phyloP scores from a whole-genome alignment of 2,329 filamentous ascomycete genomes.

The Calonectria hongkongensis region DNA sequence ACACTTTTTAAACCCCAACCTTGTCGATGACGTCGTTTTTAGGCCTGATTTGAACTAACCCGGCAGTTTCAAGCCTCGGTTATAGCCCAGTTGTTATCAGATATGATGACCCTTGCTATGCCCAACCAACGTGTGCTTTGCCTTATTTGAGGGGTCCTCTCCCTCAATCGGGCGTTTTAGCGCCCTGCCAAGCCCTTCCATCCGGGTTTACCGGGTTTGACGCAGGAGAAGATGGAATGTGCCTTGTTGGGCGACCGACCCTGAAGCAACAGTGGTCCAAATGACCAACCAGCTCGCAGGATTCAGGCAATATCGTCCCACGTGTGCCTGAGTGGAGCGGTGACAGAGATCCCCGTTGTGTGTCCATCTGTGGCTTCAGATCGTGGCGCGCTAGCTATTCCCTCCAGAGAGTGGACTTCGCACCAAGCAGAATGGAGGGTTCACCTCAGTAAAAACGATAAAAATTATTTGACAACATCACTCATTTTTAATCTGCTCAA shows the following conservation, averaged over 20 bases:
- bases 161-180: slow-evolving; percentile 10
- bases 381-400: background rate
- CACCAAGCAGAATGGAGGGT: background rate
- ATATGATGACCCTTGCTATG: background rate
- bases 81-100: background rate
- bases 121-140: background rate
- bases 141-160: background rate
- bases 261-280: background rate
- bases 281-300: background rate
- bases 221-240: slow-evolving; percentile 1
- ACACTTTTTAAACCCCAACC: background rate
- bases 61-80: background rate
- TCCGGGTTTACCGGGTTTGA: slow-evolving; percentile 18
- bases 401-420: background rate
- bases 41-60: background rate
- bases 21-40: background rate
- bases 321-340: background rate
- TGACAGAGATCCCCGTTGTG: background rate
- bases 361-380: background rate
- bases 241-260: slow-evolving; percentile 5
- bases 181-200: background rate
- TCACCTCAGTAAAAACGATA: too few relatives aligned
- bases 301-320: slow-evolving; percentile 7
- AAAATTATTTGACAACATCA: too few relatives aligned
- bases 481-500: too few relatives aligned